Percentiles rank a stretch among this genome's conserved stretches.
Evolutionary conservation across 2,329 filamentous ascomycete genomes (phyloP).

Genomic region (Fusarium concolor): DNA sequence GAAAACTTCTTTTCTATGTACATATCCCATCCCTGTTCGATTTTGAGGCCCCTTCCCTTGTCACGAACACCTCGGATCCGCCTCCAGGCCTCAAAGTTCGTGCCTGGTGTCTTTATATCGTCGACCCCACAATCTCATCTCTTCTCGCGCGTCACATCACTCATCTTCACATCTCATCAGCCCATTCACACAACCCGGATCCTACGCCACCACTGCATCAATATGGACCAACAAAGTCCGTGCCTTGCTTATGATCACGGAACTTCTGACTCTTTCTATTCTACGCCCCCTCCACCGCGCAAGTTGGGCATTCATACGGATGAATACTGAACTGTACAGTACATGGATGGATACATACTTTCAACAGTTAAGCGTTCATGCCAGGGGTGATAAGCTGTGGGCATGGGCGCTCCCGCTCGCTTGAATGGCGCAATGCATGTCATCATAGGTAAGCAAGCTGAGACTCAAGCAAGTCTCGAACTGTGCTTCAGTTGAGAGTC

Average conservation of each 20-base stretch:
- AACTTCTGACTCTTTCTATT: slow-evolving; percentile 19
- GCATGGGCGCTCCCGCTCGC: slow-evolving; percentile 41
- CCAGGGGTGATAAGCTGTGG: slow-evolving; percentile 28
- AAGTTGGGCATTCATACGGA: neutral
- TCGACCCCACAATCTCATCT: slow-evolving; percentile 39
- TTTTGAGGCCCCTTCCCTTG: slow-evolving; percentile 38
- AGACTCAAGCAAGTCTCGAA: slow-evolving; percentile 43
- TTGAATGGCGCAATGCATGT: slow-evolving; percentile 38
- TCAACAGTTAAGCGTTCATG: slow-evolving; percentile 15
- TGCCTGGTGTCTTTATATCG: slow-evolving; percentile 5
- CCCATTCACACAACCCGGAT: slow-evolving; percentile 15
- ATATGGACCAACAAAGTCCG: slow-evolving; percentile 1
- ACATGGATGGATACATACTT: neutral
- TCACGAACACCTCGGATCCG: slow-evolving; percentile 44
- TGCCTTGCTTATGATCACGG: slow-evolving; percentile 9
- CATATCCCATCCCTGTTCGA: slow-evolving; percentile 2
- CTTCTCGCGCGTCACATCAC: slow-evolving; percentile 24
- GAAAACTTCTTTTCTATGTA: neutral
- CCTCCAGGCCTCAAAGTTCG: slow-evolving; percentile 33
- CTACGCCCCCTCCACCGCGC: slow-evolving; percentile 21
- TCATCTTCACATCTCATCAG: slow-evolving; percentile 25
- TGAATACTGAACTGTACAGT: too few relatives aligned
- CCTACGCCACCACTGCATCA: slow-evolving; percentile 14
- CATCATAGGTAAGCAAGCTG: slow-evolving; percentile 36
- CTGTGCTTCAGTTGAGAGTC: neutral